These are phyloP conservation scores for Beauveria sp. DNA, from an alignment of 2,329 filamentous ascomycete genomes.

Conservation along the genomic window DNA sequence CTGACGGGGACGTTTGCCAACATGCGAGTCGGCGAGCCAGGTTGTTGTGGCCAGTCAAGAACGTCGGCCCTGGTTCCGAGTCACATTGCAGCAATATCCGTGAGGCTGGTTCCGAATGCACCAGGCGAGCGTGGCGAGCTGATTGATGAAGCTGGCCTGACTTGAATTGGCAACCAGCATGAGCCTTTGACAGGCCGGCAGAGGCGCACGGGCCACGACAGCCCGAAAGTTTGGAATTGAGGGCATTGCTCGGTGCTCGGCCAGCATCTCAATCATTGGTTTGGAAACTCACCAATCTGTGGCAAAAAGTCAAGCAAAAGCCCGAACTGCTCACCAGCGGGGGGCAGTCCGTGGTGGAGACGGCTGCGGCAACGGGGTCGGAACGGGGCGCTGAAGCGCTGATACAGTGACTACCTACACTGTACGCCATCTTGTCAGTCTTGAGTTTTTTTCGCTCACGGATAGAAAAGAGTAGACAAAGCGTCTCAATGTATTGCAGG, in stretches of 20 bases:
- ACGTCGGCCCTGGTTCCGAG: background rate
- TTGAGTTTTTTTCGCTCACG: background rate
- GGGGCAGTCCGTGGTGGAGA: background rate
- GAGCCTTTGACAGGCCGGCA: background rate
- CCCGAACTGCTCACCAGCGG: background rate
- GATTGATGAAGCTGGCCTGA: background rate
- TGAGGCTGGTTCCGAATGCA: background rate
- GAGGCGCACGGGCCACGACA: background rate
- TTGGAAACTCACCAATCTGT: background rate
- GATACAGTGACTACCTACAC: too few species aligned
- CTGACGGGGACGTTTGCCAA: background rate
- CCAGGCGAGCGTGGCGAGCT: background rate
- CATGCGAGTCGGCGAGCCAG: background rate
- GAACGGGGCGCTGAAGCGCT: too few species aligned
- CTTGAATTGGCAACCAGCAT: background rate
- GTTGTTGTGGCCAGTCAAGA: background rate
- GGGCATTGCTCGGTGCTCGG: background rate
- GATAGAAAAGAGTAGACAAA: background rate
- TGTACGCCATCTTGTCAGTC: background rate
- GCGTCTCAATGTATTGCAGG: background rate
- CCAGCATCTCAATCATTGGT: slow-evolving; percentile 4
- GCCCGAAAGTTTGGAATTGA: slow-evolving; percentile 2
- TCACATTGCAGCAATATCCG: background rate
- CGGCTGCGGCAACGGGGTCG: background rate
- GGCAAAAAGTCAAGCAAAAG: background rate